These are phyloP conservation scores for Fusarium avenaceum DNA, from an alignment of 2,329 filamentous ascomycete species.

Conservation along the genomic window DNA sequence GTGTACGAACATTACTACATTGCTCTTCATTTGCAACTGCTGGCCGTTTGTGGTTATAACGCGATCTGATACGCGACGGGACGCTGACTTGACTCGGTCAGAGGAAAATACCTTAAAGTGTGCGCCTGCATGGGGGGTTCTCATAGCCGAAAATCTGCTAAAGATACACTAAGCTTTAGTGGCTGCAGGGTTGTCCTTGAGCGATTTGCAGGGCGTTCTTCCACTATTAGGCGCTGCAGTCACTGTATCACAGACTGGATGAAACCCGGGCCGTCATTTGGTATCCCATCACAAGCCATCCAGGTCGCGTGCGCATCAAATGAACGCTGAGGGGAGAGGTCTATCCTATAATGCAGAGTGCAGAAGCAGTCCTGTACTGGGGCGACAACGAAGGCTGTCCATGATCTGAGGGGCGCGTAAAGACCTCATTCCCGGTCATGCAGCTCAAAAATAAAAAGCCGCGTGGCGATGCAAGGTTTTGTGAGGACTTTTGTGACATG, in stretches of 20 bases:
- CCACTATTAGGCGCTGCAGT: conserved; percentile 18
- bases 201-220: conserved; percentile 23
- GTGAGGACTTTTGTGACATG: conserved; percentile 32
- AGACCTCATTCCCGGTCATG: conserved; percentile 17
- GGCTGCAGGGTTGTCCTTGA: conserved; percentile 19
- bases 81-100: conserved; percentile 27
- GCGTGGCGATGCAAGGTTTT: conserved; percentile 49
- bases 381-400: neutral
- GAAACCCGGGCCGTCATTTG: neutral
- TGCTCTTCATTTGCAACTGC: conserved; percentile 16
- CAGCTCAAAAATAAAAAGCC: conserved; percentile 36
- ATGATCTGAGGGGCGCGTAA: conserved; percentile 24
- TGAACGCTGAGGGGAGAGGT: conserved; percentile 2
- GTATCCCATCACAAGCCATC: conserved; percentile 7
- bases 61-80: conserved; percentile 44
- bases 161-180: conserved; percentile 40
- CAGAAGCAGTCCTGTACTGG: neutral
- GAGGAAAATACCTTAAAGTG: conserved; percentile 32
- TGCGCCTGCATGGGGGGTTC: conserved; percentile 15
- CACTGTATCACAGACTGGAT: neutral
- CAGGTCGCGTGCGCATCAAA: conserved; percentile 18
- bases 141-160: conserved; percentile 26
- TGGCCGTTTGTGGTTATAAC: conserved; percentile 26
- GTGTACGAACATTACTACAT: neutral
- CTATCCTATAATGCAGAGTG: neutral